Evolutionary conservation across 2,329 filamentous ascomycete genomes (phyloP), one percentile per base, ranked within the genome.

Genomic region (Tolypocladium amazonense): DNA sequence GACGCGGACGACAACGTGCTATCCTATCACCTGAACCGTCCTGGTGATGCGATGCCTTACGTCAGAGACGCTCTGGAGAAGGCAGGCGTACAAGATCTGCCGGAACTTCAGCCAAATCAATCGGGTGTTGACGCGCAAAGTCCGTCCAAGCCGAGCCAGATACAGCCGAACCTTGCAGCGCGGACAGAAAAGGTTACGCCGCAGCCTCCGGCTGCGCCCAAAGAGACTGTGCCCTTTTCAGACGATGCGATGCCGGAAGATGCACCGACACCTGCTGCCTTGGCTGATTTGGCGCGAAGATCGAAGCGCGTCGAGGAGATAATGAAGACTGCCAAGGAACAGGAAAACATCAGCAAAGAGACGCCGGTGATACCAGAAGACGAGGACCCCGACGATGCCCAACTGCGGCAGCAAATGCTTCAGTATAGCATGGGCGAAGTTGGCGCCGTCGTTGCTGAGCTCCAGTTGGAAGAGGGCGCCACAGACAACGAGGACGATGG

Each of bases 1-100:
- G 94, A 97, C 69, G 92, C 97, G 11, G 84, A 96, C 14, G 94
- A 87, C 59, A 94, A 96, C 68, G 82, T 97, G 4, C 73, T 96
- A 56, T 89, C 84, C 0, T 85, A 82, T 65, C 82, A 77, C 59
- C 75, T 88, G 37, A 83, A 85, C 43, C 83, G 77, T n/a, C 88
- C 91, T 0, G 88, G 87, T 8, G 83, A 88, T 58, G 77, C 81
- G 18, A 83, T 88, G 23, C 78, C 85, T 11, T 83, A 89, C 64
- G 77, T 97, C 4, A 71, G 89, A 20, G 86, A 93, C 57, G 83
- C 86, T 0, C 75, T 97, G 60, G 80, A 87, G 67, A 92, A 92
- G 71, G 90, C 86, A n/a, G 91, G 91, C 2, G 77, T 90, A 12
- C 75, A 82, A 11, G 78, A 84, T 62, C 65, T 78, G 8, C 30